A percentile compares a stretch with the other conserved stretches of the same genome.
Conservation (phyloP, 108 stramenopile genomes). For the Epithemia pelagica region DNA sequence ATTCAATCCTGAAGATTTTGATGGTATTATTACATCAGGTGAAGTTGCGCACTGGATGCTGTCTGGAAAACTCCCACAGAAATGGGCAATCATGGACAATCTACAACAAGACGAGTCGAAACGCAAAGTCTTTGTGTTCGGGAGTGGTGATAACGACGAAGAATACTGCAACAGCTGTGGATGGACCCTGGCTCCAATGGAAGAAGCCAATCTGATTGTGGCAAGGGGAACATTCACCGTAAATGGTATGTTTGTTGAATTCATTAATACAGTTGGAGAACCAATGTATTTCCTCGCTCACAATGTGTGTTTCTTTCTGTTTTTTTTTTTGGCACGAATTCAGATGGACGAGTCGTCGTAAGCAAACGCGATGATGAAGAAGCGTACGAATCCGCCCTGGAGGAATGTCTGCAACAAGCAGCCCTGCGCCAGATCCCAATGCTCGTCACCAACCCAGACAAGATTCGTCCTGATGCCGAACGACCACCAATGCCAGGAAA, state of each 20-base stretch:
- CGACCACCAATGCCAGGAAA: conserved; percentile 88
- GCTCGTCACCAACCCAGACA: conserved; percentile 90
- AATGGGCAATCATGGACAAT: conserved; percentile 2
- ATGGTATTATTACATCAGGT: conserved; percentile 69
- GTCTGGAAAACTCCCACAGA: conserved; percentile 10
- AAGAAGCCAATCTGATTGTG: conserved; percentile 82
- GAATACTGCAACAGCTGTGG: conserved; percentile 74
- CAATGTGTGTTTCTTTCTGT: neutral
- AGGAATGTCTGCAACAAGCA: conserved; percentile 39
- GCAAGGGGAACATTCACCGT: conserved; percentile 79
- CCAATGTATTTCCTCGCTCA: neutral
- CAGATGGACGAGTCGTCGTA: conserved; percentile 11
- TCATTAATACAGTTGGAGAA: neutral
- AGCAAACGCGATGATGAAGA: conserved; percentile 41
- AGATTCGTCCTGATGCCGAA: conserved; percentile 68
- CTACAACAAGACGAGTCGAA: neutral
- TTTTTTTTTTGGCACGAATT: no score
- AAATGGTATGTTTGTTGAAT: conserved; percentile 20
- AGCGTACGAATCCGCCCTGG: conserved; percentile 43
- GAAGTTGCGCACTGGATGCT: conserved; percentile 61
- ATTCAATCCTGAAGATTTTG: conserved; percentile 46
- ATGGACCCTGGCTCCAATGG: conserved; percentile 62
- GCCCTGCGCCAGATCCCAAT: conserved; percentile 71
- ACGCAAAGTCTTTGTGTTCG: conserved; percentile 21
- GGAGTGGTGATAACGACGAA: conserved; percentile 86